Base-by-base conservation (phyloP, 352 stramenopile genomes). In the Globisporangium canariense region DNA sequence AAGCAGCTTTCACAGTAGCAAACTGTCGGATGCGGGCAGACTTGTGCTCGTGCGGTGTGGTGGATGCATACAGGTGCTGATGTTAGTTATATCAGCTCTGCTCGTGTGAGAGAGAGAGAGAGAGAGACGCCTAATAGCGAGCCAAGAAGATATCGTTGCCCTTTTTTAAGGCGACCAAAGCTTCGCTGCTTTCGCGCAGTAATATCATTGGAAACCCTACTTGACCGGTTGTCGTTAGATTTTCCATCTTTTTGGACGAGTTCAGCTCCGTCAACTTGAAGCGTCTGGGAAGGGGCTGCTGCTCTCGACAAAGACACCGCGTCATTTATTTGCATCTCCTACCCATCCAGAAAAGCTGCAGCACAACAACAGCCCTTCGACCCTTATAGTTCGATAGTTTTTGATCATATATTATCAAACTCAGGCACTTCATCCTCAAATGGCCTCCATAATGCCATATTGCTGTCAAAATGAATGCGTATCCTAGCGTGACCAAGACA, bases 231-330 rank as follows among this genome's bases (percentile, higher is more conserved):
- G 36, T 40, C 36, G 36, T 40, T 40, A 40, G 36, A 9, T 40
- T 40, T 40, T 40, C 36, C 36, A 40, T 40, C 7, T 13, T 13
- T 40, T 40, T 40, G 4, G 9, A 3, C 22, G 22, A 25, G 22
- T 13, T 40, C 36, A 38, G 32, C 32, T 36, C 32, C 32, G 25
- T 53, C 50, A 56, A 56, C 50, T 56, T 56, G 50, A 56, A 56
- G 50, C 50, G 25, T 32, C 14, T 22, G 16, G 8, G 30, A 43
- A 18, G 30, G 57, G 10, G 25, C 25, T 13, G 13, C 56, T 43
- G 43, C 36, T 36, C 7, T 38, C 11, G 14, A 57, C 58, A 64
- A 64, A 64, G 58, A 64, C 45, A 6, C 58, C 58, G 30, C 58
- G 20, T 32, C 45, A 56, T 20, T 55, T 51, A 36, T 36, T 36